These are phyloP conservation scores for Taiozyma onychis DNA, from an alignment of 1,139 yeast genomes.

Conservation along the genomic window DNA sequence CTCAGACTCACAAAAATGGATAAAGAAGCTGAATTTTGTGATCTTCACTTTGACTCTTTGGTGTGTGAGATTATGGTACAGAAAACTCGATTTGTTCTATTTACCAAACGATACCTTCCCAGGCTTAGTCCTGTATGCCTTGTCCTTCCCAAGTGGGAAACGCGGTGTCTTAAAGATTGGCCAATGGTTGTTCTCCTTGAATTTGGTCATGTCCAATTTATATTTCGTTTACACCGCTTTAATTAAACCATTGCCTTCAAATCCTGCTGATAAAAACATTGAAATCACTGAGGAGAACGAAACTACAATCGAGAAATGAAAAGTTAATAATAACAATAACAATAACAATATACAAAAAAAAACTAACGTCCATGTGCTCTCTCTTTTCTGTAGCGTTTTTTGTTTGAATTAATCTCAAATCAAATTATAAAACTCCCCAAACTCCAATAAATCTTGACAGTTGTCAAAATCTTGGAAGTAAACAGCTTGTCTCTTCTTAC, in stretches of 20 bases:
- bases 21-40: conserved; percentile 18
- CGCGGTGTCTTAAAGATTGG: conserved; percentile 34
- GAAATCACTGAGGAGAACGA: neutral
- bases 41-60: conserved; percentile 3
- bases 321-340: neutral
- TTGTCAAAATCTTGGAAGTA: conserved; percentile 19
- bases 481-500: conserved; percentile 10
- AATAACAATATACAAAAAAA: neutral
- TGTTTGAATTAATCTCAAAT: neutral
- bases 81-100: conserved; percentile 55
- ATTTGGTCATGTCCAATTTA: conserved; percentile 1
- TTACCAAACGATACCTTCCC: conserved; percentile 60
- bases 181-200: conserved; percentile 15
- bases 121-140: neutral
- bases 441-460: conserved; percentile 19
- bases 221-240: conserved; percentile 2
- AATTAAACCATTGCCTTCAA: neutral
- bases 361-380: neutral
- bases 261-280: neutral
- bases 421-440: conserved; percentile 17
- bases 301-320: neutral
- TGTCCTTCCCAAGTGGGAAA: neutral
- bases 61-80: conserved; percentile 45
- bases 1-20: conserved; percentile 20
- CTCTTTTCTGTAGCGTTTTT: neutral